These are phyloP conservation scores for Capsicum rhomboideum DNA, from an alignment of 257 asterid genomes.

Conservation along the genomic window DNA sequence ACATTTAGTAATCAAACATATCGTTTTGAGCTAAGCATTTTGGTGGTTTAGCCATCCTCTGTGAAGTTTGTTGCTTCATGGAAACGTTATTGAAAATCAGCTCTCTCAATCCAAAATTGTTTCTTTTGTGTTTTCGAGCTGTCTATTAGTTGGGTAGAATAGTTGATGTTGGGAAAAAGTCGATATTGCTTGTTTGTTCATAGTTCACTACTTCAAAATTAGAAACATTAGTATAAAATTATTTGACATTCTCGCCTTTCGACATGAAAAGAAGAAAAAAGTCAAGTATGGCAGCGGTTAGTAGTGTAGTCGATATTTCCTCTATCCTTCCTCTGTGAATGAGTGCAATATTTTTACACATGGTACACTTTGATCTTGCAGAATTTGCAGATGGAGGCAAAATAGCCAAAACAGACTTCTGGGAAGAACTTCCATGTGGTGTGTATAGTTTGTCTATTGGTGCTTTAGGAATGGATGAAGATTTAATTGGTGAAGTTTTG, in stretches of 20 bases:
- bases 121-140: not conserved
- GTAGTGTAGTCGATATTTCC: not conserved
- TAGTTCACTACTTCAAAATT: not conserved
- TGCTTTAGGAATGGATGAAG: slow-evolving; percentile 20
- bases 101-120: not conserved
- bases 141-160: not conserved
- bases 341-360: not conserved
- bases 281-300: not conserved
- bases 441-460: slow-evolving; percentile 59
- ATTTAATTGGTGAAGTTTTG: slow-evolving; percentile 38
- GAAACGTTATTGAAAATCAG: not conserved
- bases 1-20: not conserved
- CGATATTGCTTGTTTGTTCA: not conserved
- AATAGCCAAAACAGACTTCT: slow-evolving; percentile 38
- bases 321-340: not conserved
- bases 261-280: not conserved
- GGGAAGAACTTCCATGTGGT: slow-evolving; percentile 98
- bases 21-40: not conserved
- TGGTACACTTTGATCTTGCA: slow-evolving; percentile 6
- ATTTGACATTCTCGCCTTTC: not conserved
- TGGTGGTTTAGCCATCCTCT: not conserved
- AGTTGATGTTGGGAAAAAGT: not conserved
- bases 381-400: slow-evolving; percentile 36
- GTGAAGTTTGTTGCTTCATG: not conserved
- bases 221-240: not conserved